Evolutionary conservation across 2,329 filamentous ascomycete species (phyloP), one percentile per base, ranked within the genome.

Genomic region (Phialophora macrospora): DNA sequence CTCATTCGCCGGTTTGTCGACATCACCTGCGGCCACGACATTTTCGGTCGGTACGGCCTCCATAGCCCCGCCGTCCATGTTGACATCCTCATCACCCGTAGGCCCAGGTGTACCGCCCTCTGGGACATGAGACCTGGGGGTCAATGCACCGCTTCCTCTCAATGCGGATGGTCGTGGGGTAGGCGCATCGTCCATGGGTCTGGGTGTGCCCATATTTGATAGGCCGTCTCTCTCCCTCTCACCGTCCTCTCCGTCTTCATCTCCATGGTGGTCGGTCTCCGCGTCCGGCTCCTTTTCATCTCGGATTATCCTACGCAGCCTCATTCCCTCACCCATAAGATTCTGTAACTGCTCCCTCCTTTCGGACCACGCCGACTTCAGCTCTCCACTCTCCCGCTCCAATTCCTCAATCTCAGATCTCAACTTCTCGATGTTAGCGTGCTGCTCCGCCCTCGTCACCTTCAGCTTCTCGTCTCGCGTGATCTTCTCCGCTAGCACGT

Each of bases 301-400:
- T 67, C 93, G 88, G 74, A 98, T 97, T 76, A 96, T 84, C 56
- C 91, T 85, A 64, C 93, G 83, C 76, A 98, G 84, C 69, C 91
- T 84, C 85, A 91, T 90, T n/a, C 92, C 92, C 80, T 97, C 94
- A 66, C 93, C 91, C 75, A 97, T 91, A 73, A 98, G 93, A 63
- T 87, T 85, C 64, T 89, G 91, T 77, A 97, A 97, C 78, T 97
- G 92, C 72, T 92, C 90, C 68, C 90, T 83, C 46, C 94, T 85
- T 78, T 96, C 93, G 49, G 86, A 83, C 93, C 93, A 97, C 0
- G 92, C 95, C 70, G 84, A 85, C 56, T 87, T 90, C 76, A 96
- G 96, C 44, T 90, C 88, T 74, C 87, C 85, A 74, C 91, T 92
- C 81, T 98, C 93, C 70, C 87, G 87, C 80, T 96, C 89, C 66